Evolutionary conservation across 2,329 filamentous ascomycete species (phyloP), one percentile per base, ranked within the genome.

Genomic region (Pleomassaria siparia): DNA sequence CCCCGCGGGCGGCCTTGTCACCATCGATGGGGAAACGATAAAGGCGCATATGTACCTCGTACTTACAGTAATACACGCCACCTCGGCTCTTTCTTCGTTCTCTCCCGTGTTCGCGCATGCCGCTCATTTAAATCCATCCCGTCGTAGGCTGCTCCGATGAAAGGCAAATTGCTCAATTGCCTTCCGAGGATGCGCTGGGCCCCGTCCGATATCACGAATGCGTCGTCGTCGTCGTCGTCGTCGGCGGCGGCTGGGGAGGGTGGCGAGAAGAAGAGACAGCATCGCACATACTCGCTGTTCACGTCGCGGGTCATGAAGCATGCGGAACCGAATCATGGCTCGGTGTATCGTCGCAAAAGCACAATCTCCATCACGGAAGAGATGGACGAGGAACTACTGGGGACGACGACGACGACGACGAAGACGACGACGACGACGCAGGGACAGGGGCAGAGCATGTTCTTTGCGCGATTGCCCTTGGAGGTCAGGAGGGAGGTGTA

Each of bases 401-500:
- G n/a, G n/a, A n/a, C n/a, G n/a, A n/a, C 5, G 60, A 64, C 35
- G 52, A n/a, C 55, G 50, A 52, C 59, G 28, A 67, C 65, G 21
- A 50, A 60, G 42, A n/a, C 5, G 60, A 64, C 35, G 52, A n/a
- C 55, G 50, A 52, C 59, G 28, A 67, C 65, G 21, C 51, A 60
- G 42, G 50, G 49, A 28, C 67, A 69, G 49, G 53, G 40, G 7
- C 62, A 66, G 33, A 61, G 60, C 22, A 41, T 49, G 4, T 67
- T 69, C 37, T 69, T 70, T 37, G 55, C 51, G 1, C 53, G 46
- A n/a, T n/a, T 70, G 22, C 67, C 66, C 11, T 33, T 66, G 16
- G 67, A 70, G 46, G 42, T 70, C 16, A 40, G 67, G 33, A 46
- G 45, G 15, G 61, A 63, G 53, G 60, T 70, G 29, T 70, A 69